Conservation (phyloP, 2,329 filamentous ascomycete species). For the Exophiala phaeomuriformis region DNA sequence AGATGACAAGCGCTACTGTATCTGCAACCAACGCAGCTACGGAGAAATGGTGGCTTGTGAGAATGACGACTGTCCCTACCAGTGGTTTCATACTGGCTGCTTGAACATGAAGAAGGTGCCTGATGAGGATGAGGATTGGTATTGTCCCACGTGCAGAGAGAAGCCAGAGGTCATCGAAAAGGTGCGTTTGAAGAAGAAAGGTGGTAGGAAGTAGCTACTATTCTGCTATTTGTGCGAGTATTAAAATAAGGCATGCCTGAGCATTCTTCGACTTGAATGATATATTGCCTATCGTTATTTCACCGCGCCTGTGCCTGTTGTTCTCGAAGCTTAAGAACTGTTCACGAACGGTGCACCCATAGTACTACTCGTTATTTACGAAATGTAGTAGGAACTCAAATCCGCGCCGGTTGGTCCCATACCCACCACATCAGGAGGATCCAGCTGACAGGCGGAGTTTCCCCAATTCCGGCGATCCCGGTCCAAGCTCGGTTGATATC, state of each 20-base stretch:
- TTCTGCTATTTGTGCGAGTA: not conserved
- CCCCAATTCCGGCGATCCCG: not conserved
- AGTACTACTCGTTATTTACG: too few species aligned
- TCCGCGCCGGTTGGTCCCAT: not conserved
- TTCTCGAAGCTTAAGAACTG: not conserved
- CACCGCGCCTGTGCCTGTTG: not conserved
- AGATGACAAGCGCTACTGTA: constrained; percentile 58
- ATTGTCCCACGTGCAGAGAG: constrained; percentile 46
- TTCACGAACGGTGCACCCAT: too few species aligned
- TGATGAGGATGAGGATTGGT: constrained; percentile 50
- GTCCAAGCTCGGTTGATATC: not conserved
- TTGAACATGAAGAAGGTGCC: constrained; percentile 56
- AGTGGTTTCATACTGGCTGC: constrained; percentile 63
- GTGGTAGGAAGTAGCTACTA: constrained; percentile 14
- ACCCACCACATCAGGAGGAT: not conserved
- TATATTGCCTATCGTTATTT: not conserved
- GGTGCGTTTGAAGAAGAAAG: constrained; percentile 28
- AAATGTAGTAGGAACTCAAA: not conserved
- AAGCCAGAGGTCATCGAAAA: constrained; percentile 31
- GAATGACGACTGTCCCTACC: constrained; percentile 55
- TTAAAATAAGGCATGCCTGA: not conserved
- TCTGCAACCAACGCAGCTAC: constrained; percentile 58
- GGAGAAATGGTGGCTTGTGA: constrained; percentile 63
- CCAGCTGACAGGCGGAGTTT: not conserved
- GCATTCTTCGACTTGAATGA: not conserved